These are phyloP conservation scores for Cylindrotheca closterium DNA, from an alignment of 108 stramenopile species.

Conservation along the genomic window DNA sequence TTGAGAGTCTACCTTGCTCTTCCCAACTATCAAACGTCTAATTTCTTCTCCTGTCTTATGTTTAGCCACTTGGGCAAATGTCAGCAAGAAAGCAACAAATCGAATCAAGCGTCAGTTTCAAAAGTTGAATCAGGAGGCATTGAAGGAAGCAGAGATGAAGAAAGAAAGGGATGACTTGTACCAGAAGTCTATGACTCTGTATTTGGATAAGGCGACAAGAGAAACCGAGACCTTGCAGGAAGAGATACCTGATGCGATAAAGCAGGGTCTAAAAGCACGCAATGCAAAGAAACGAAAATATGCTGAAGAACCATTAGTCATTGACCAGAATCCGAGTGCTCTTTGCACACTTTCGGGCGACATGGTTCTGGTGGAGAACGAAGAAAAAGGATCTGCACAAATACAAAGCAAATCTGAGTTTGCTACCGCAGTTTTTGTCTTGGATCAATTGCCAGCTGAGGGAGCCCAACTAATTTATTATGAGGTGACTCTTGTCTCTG, in stretches of 20 bases:
- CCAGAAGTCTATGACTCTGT: constrained; percentile 52
- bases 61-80: constrained; percentile 85
- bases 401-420: constrained; percentile 85
- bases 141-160: constrained; percentile 30
- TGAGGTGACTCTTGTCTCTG: constrained; percentile 70
- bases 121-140: constrained; percentile 32
- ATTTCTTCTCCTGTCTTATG: constrained; percentile 2
- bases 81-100: constrained; percentile 57
- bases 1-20: background rate
- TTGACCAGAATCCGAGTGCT: constrained; percentile 22
- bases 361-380: constrained; percentile 30
- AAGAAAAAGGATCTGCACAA: constrained; percentile 13
- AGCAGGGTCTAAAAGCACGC: constrained; percentile 45
- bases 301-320: background rate
- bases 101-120: constrained; percentile 70
- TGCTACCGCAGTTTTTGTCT: constrained; percentile 64
- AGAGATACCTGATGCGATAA: constrained; percentile 49
- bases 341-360: constrained; percentile 74
- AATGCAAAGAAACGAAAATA: constrained; percentile 22
- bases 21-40: background rate
- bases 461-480: constrained; percentile 42
- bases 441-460: constrained; percentile 18
- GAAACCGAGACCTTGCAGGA: constrained; percentile 28
- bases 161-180: constrained; percentile 47
- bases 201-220: constrained; percentile 50